Evolutionary conservation across 805 yeast genomes (phyloP).

Genomic region (Yarrowia sp.): DNA sequence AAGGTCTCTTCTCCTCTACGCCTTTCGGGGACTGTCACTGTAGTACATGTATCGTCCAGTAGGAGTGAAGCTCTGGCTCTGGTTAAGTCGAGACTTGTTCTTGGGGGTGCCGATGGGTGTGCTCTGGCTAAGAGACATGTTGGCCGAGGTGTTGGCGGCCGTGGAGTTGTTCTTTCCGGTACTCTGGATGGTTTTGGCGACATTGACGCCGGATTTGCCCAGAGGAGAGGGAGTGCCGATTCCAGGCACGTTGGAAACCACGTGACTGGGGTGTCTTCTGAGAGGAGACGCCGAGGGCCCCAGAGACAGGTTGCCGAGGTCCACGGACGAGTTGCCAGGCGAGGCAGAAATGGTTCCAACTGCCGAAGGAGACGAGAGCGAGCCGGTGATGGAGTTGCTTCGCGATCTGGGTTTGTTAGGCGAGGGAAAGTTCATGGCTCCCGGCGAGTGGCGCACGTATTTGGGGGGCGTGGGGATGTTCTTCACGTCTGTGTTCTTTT

Average conservation of each 20-base stretch:
- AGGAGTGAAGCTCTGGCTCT: slow-evolving; percentile 42
- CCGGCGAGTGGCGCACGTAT: slow-evolving; percentile 37
- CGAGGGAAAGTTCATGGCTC: slow-evolving; percentile 15
- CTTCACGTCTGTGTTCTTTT: slow-evolving; percentile 18
- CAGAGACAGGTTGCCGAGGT: slow-evolving; percentile 23
- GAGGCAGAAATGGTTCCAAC: slow-evolving; percentile 39
- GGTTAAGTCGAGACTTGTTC: not conserved
- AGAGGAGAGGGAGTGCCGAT: slow-evolving; percentile 18
- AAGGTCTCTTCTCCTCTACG: no score
- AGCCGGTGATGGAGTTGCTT: slow-evolving; percentile 5
- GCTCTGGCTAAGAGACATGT: slow-evolving; percentile 26
- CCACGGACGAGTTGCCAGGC: slow-evolving; percentile 40
- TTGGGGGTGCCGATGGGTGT: slow-evolving; percentile 32
- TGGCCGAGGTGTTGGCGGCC: not conserved
- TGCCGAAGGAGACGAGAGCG: not conserved
- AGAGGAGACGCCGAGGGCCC: slow-evolving; percentile 17
- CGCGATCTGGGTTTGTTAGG: slow-evolving; percentile 2
- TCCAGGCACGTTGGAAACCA: slow-evolving; percentile 22
- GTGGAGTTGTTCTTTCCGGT: not conserved
- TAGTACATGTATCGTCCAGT: slow-evolving; percentile 42
- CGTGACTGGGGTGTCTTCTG: not conserved
- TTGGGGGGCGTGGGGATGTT: slow-evolving; percentile 44
- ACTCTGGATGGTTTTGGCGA: slow-evolving; percentile 6
- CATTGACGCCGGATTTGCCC: slow-evolving; percentile 20
- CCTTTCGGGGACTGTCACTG: slow-evolving; percentile 41